Evolutionary conservation across 2,329 filamentous ascomycete genomes (phyloP).

Genomic region (Venturia effusa): DNA sequence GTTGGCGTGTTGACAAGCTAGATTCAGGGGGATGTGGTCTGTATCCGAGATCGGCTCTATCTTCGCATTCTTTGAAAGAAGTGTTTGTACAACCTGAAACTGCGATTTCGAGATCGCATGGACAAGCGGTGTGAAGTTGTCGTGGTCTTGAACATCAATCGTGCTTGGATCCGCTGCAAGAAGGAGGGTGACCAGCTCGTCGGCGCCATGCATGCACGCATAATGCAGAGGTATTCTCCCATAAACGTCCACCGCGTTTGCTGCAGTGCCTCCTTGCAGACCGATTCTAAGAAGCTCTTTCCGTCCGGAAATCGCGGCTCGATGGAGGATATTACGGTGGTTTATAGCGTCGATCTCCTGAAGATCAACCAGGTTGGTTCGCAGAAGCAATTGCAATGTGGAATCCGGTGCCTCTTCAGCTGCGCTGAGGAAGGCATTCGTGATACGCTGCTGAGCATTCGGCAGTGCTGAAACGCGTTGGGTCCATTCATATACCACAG

Average conservation of each 20-base stretch:
- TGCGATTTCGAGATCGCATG: conserved; percentile 89
- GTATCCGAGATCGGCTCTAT: conserved; percentile 77
- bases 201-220: conserved; percentile 84
- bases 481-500: conserved; percentile 71
- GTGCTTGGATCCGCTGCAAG: conserved; percentile 60
- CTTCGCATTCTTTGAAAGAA: conserved; percentile 62
- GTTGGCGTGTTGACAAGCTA: conserved; percentile 90
- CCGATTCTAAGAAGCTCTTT: conserved; percentile 65
- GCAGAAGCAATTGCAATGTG: conserved; percentile 64
- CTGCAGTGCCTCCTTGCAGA: conserved; percentile 63
- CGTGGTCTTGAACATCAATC: conserved; percentile 82
- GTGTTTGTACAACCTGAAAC: conserved; percentile 64
- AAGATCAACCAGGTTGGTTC: conserved; percentile 77
- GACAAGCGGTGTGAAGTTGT: conserved; percentile 93
- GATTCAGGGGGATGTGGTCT: conserved; percentile 87
- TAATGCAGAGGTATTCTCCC: conserved; percentile 90
- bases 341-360: conserved; percentile 96
- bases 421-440: conserved; percentile 79
- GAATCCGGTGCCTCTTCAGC: conserved; percentile 75
- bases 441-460: conserved; percentile 64
- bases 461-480: conserved; percentile 52
- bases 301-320: conserved; percentile 91
- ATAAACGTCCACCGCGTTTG: conserved; percentile 80
- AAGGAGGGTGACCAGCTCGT: conserved; percentile 70
- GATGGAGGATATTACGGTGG: conserved; percentile 89